Evolutionary conservation across 2,329 filamentous ascomycete species (phyloP).

Genomic region (Colletotrichum chrysophilum): DNA sequence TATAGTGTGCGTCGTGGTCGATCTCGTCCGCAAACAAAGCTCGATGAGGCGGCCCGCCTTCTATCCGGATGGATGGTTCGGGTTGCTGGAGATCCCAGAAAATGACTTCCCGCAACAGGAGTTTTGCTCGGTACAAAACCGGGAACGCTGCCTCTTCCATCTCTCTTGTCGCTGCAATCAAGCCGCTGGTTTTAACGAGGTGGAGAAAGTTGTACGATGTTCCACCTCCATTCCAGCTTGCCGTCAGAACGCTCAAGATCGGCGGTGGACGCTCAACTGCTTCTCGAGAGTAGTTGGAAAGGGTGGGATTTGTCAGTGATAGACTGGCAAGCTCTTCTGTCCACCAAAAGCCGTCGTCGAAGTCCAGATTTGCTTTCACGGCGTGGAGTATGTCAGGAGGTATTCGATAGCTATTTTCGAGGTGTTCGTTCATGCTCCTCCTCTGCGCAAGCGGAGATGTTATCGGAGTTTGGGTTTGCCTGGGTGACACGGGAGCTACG

Average conservation of each 20-base stretch:
- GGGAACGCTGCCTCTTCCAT: conserved; percentile 55
- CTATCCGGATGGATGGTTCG: conserved; percentile 46
- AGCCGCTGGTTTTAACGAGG: conserved; percentile 55
- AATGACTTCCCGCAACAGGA: conserved; percentile 58
- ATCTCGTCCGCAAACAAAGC: conserved; percentile 42
- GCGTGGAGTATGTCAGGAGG: conserved; percentile 43
- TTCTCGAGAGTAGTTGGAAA: conserved; percentile 43
- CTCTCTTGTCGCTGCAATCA: conserved; percentile 52
- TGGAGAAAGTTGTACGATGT: conserved; percentile 58
- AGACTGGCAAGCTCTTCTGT: conserved; percentile 52
- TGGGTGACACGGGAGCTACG: conserved; percentile 51
- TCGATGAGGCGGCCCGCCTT: conserved; percentile 26
- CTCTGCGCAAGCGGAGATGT: conserved; percentile 55
- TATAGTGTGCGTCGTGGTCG: conserved; percentile 51
- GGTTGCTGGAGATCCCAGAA: conserved; percentile 59
- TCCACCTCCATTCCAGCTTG: conserved; percentile 55
- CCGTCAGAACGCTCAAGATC: conserved; percentile 53
- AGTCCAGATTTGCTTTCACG: conserved; percentile 54
- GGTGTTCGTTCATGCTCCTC: conserved; percentile 56
- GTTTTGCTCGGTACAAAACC: conserved; percentile 57
- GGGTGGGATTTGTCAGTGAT: conserved; percentile 41
- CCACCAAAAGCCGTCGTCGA: conserved; percentile 64
- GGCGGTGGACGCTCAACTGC: conserved; percentile 49
- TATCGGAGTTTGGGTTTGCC: conserved; percentile 54
- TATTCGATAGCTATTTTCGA: conserved; percentile 51